Conservation (phyloP, 140 eudicot genomes). For the Oenanthe javanica region DNA sequence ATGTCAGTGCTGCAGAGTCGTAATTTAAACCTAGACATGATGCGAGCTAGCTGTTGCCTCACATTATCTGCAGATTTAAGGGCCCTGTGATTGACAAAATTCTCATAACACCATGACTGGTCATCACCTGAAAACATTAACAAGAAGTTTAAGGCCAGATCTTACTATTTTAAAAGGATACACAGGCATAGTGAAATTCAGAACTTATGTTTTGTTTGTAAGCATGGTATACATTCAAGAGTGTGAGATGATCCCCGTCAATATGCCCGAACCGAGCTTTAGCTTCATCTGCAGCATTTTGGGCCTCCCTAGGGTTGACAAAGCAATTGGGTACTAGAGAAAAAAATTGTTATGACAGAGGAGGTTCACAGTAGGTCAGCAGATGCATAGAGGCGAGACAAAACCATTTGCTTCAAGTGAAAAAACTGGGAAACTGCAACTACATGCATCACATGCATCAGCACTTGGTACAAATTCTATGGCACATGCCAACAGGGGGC, state of each 20-base stretch:
- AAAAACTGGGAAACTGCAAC: conserved; percentile 97
- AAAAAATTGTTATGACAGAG: conserved; percentile 90
- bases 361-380: conserved; percentile 96
- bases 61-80: conserved; percentile 85
- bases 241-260: conserved; percentile 90
- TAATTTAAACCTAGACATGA: conserved; percentile 66
- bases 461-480: conserved; percentile 82
- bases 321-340: conserved; percentile 99
- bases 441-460: conserved; percentile 89
- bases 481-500: conserved; percentile 72
- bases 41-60: conserved; percentile 76
- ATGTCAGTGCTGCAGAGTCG: conserved; percentile 80
- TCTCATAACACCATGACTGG: conserved; percentile 90
- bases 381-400: conserved; percentile 87
- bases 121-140: conserved; percentile 54
- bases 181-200: neutral
- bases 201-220: conserved; percentile 83
- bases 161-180: neutral
- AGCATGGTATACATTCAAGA: conserved; percentile 89
- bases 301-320: conserved; percentile 98
- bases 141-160: neutral
- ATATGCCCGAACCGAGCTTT: conserved; percentile 92
- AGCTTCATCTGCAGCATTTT: conserved; percentile 99
- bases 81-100: conserved; percentile 74
- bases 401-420: conserved; percentile 80